Conservation (phyloP, 805 yeast species). For the Lipomyces chichibuensis region DNA sequence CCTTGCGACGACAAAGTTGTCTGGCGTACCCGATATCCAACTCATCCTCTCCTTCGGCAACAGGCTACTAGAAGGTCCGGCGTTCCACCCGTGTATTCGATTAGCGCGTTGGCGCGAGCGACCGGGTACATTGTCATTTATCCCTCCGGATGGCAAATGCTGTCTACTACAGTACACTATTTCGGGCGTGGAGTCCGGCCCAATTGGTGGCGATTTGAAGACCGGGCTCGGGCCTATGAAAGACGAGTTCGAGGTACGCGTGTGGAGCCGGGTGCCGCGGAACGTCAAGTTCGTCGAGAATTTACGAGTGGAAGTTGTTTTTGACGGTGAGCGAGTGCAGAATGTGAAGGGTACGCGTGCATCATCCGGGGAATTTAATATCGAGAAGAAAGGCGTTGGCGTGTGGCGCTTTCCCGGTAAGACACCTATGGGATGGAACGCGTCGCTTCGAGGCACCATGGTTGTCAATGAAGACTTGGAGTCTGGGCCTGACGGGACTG, state of each 20-base stretch:
- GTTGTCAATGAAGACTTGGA: constrained; percentile 42
- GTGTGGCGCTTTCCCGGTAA: constrained; percentile 70
- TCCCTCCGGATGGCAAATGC: constrained; percentile 85
- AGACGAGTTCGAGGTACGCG: constrained; percentile 66
- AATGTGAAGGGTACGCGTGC: constrained; percentile 60
- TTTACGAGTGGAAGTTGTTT: constrained; percentile 50
- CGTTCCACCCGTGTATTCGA: constrained; percentile 73
- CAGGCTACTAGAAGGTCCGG: constrained; percentile 47
- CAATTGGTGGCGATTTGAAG: constrained; percentile 58
- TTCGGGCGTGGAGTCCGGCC: constrained; percentile 54
- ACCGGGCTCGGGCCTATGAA: constrained; percentile 56
- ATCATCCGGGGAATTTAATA: constrained; percentile 77
- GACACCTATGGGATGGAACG: constrained; percentile 64
- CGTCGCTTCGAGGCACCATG: constrained; percentile 66
- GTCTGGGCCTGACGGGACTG: constrained; percentile 33
- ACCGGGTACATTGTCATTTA: constrained; percentile 60
- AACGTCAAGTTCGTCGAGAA: constrained; percentile 54
- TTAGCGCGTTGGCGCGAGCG: constrained; percentile 53
- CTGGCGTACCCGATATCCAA: constrained; percentile 75
- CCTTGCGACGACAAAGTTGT: constrained; percentile 65
- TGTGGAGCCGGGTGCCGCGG: constrained; percentile 53
- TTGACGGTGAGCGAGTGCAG: constrained; percentile 40
- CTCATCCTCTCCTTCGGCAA: constrained; percentile 50
- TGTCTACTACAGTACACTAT: constrained; percentile 45
- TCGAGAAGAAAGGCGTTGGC: constrained; percentile 55